Evolutionary conservation across 1,284 basidiomycete genomes (phyloP).

Genomic region (Tylopilus sp.): DNA sequence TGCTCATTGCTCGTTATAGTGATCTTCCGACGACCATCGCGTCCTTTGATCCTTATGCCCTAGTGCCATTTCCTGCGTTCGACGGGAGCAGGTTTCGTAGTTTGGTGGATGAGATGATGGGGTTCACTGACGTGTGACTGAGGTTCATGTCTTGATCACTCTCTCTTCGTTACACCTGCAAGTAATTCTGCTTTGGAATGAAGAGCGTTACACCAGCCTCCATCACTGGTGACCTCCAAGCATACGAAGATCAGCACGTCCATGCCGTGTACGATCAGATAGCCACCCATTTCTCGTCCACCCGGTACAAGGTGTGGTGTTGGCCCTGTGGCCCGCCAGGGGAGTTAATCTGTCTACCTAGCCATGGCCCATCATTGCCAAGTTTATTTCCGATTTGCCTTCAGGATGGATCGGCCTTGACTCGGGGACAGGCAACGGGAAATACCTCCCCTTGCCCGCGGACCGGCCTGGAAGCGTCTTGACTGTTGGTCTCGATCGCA

Average conservation of each 20-base stretch:
- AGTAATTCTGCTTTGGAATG: conserved; percentile 13
- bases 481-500: conserved; percentile 83
- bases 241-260: conserved; percentile 74
- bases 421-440: conserved; percentile 96
- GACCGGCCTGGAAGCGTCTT: conserved; percentile 58
- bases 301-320: conserved; percentile 79
- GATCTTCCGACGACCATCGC: conserved; percentile 51
- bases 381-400: conserved; percentile 74
- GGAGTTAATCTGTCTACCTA: conserved; percentile 31
- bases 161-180: not conserved
- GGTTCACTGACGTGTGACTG: conserved; percentile 39
- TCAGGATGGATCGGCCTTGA: conserved; percentile 86
- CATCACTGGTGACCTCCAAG: conserved; percentile 43
- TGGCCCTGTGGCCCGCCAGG: not conserved
- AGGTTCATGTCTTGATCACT: not conserved
- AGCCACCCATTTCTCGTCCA: conserved; percentile 88
- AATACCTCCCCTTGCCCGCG: conserved; percentile 77
- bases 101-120: conserved; percentile 73
- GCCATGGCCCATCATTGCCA: conserved; percentile 93
- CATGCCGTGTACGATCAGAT: conserved; percentile 89
- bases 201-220: conserved; percentile 36
- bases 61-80: conserved; percentile 63
- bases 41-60: conserved; percentile 41
- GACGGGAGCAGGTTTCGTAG: conserved; percentile 61
- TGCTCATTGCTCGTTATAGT: conserved; percentile 36